Conservation (phyloP, 306 rosid species). For the Elaeagnus macrophylla region DNA sequence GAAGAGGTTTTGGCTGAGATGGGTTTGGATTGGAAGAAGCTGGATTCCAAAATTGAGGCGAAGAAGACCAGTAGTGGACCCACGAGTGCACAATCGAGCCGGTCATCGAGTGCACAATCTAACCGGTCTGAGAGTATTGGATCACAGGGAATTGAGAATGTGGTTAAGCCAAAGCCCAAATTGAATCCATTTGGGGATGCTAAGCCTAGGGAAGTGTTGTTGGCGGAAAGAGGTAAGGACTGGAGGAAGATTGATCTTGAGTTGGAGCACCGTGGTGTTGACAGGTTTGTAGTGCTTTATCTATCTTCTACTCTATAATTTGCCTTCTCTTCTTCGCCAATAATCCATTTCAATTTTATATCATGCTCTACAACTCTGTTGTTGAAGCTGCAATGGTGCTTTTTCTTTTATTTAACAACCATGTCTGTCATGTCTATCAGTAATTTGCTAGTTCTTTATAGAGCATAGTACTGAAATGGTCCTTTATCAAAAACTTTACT, state of each 20-base stretch:
- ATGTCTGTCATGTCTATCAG: too few species aligned
- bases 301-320: background rate
- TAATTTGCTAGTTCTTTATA: too few species aligned
- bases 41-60: constrained; percentile 69
- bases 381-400: too few species aligned
- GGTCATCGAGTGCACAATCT: constrained; percentile 93
- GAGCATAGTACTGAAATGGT: too few species aligned
- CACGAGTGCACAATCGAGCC: constrained; percentile 75
- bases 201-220: constrained; percentile 86
- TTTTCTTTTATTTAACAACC: too few species aligned
- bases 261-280: constrained; percentile 66
- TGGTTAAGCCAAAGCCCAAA: constrained; percentile 52
- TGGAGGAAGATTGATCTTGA: constrained; percentile 91
- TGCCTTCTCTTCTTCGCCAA: too few species aligned
- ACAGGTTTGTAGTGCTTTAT: constrained; percentile 51
- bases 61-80: constrained; percentile 81
- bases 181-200: constrained; percentile 96
- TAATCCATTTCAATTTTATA: too few species aligned
- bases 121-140: constrained; percentile 70
- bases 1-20: constrained; percentile 89
- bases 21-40: constrained; percentile 89
- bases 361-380: too few species aligned
- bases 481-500: too few species aligned
- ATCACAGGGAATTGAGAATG: constrained; percentile 44
- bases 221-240: constrained; percentile 74